Evolutionary conservation across 257 asterid genomes (phyloP).

Genomic region (Solanum sejunctum): DNA sequence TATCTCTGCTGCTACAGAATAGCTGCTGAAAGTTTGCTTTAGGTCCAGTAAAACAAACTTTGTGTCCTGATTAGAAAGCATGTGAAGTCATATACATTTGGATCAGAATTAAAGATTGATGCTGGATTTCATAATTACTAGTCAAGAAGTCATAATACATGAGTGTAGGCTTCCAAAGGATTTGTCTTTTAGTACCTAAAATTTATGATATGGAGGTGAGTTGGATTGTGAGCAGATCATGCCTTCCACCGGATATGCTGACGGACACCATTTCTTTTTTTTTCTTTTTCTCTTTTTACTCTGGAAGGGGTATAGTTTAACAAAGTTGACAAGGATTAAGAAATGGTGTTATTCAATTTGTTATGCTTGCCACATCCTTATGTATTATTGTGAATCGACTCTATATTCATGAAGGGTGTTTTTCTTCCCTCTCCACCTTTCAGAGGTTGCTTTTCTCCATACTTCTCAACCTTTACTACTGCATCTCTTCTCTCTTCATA

Average conservation of each 20-base stretch:
- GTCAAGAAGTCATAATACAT: neutral
- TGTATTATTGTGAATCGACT: slow-evolving; percentile 2
- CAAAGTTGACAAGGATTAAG: neutral
- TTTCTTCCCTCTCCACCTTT: slow-evolving; percentile 46
- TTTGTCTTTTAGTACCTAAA: neutral
- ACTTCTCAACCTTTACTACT: slow-evolving; percentile 17
- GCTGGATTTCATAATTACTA: neutral
- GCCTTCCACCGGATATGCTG: neutral
- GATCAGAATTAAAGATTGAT: neutral
- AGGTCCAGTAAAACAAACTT: neutral
- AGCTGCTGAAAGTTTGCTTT: neutral
- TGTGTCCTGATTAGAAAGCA: neutral
- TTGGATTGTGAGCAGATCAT: neutral
- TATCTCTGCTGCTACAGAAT: neutral
- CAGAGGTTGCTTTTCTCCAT: slow-evolving; percentile 7
- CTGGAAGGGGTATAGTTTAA: neutral
- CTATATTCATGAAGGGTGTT: slow-evolving; percentile 25
- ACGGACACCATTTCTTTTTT: neutral
- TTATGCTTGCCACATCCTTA: neutral
- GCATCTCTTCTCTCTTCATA: neutral
- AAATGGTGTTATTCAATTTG: neutral
- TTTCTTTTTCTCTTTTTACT: neutral
- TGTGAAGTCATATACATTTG: neutral
- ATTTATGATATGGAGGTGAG: neutral
- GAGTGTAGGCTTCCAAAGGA: neutral